phyloP scores from a whole-genome alignment of 805 yeast genomes.

The Yarrowia sp. region DNA sequence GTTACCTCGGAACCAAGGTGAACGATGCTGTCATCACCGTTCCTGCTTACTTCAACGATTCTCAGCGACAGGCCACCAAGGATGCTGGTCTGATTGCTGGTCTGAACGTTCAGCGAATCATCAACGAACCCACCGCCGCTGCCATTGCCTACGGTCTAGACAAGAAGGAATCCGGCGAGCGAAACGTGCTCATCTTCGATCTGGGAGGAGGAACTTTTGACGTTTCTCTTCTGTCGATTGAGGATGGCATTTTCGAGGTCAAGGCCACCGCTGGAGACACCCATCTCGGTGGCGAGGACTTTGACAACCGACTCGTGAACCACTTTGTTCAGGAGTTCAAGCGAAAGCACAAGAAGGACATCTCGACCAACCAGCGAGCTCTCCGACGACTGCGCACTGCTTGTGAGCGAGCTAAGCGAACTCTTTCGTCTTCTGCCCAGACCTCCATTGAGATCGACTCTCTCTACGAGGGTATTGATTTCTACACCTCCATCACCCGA shows the following conservation, averaged over 20 bases:
- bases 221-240: background rate
- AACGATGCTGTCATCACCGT: conserved; percentile 4
- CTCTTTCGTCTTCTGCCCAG: background rate
- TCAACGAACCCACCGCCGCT: background rate
- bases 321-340: conserved; percentile 8
- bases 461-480: background rate
- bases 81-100: conserved; percentile 1
- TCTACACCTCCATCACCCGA: conserved; percentile 1
- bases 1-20: conserved; percentile 3
- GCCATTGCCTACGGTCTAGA: background rate
- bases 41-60: background rate
- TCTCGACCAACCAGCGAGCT: conserved; percentile 7
- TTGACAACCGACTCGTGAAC: conserved; percentile 11
- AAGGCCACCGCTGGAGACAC: conserved; percentile 2
- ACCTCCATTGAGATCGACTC: background rate
- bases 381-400: conserved; percentile 8
- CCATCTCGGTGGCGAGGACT: conserved; percentile 2
- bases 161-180: background rate
- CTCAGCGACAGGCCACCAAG: conserved; percentile 3
- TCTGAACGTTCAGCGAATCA: background rate
- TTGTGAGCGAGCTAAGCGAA: conserved; percentile 7
- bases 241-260: background rate
- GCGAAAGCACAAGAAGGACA: conserved; percentile 8
- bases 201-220: conserved; percentile 4
- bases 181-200: background rate